These are phyloP conservation scores for Fusarium kyushuense DNA, from an alignment of 2,329 filamentous ascomycete species.

Conservation along the genomic window DNA sequence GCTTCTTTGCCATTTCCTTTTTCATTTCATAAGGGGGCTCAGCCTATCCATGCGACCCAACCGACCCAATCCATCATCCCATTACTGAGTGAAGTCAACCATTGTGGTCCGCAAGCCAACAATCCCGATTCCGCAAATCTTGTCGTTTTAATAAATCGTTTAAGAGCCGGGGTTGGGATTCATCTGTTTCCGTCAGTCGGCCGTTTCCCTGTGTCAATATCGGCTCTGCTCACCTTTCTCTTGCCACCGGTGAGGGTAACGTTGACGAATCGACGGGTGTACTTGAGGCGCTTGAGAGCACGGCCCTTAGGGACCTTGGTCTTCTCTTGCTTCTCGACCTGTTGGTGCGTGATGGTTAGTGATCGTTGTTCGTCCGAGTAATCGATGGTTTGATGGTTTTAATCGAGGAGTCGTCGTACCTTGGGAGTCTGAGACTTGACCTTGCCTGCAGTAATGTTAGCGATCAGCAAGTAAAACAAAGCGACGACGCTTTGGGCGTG, in stretches of 20 bases:
- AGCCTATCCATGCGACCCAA: conserved; percentile 54
- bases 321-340: conserved; percentile 95
- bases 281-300: conserved; percentile 95
- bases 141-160: conserved; percentile 46
- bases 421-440: conserved; percentile 97
- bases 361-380: conserved; percentile 43
- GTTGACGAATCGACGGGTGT: conserved; percentile 98
- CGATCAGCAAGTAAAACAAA: conserved; percentile 24
- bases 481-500: conserved; percentile 21
- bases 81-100: conserved; percentile 50
- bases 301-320: conserved; percentile 96
- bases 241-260: conserved; percentile 97
- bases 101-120: conserved; percentile 50
- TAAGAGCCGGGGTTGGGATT: conserved; percentile 87
- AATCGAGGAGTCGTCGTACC: conserved; percentile 65
- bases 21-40: conserved; percentile 50
- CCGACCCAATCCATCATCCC: conserved; percentile 54
- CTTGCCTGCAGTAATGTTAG: conserved; percentile 82
- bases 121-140: conserved; percentile 48
- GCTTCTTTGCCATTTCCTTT: conserved; percentile 54
- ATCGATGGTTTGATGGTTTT: conserved; percentile 36
- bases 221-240: conserved; percentile 80
- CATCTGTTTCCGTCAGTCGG: conserved; percentile 70
- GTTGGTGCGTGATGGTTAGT: conserved; percentile 48
- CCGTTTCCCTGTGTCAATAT: background rate